Evolutionary conservation across 805 yeast species (phyloP).

Genomic region (Grigorovia yakushimaensis): DNA sequence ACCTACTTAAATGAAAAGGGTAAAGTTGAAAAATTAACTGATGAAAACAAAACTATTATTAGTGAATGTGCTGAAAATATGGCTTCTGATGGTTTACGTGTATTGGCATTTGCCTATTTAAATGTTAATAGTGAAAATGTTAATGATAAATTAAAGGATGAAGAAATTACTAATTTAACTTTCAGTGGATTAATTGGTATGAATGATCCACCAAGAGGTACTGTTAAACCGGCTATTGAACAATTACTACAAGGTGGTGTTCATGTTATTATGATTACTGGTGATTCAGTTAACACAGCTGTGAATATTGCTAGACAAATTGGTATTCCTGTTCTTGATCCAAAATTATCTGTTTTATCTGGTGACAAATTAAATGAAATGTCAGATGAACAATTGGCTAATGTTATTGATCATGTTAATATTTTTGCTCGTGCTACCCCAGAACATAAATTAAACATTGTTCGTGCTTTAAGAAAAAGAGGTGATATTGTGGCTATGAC

Average conservation of each 20-base stretch:
- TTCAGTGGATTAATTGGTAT: slow-evolving; percentile 88
- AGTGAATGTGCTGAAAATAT: slow-evolving; percentile 48
- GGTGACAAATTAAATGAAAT: slow-evolving; percentile 77
- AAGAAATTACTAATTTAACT: slow-evolving; percentile 48
- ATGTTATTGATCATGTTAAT: slow-evolving; percentile 70
- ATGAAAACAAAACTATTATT: slow-evolving; percentile 39
- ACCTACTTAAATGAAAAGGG: slow-evolving; percentile 51
- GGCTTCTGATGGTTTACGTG: slow-evolving; percentile 80
- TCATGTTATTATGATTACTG: slow-evolving; percentile 96
- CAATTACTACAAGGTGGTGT: slow-evolving; percentile 85
- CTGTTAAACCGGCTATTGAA: slow-evolving; percentile 66
- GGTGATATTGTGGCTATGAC: slow-evolving; percentile 97
- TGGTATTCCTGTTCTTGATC: slow-evolving; percentile 71
- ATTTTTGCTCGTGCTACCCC: slow-evolving; percentile 95
- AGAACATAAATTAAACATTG: slow-evolving; percentile 84
- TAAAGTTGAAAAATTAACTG: slow-evolving; percentile 47
- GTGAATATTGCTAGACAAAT: slow-evolving; percentile 75
- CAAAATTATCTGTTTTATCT: slow-evolving; percentile 59
- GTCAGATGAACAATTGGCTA: slow-evolving; percentile 62
- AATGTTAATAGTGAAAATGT: slow-evolving; percentile 25
- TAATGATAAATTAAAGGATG: slow-evolving; percentile 22
- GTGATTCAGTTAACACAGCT: slow-evolving; percentile 86
- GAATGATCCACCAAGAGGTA: slow-evolving; percentile 96
- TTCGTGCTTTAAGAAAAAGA: slow-evolving; percentile 76
- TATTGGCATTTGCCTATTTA: slow-evolving; percentile 66